Percentiles rank a stretch among this genome's conserved stretches.
Conservation (phyloP, 129 eudicot species). For the Smallanthus sonchifolius region DNA sequence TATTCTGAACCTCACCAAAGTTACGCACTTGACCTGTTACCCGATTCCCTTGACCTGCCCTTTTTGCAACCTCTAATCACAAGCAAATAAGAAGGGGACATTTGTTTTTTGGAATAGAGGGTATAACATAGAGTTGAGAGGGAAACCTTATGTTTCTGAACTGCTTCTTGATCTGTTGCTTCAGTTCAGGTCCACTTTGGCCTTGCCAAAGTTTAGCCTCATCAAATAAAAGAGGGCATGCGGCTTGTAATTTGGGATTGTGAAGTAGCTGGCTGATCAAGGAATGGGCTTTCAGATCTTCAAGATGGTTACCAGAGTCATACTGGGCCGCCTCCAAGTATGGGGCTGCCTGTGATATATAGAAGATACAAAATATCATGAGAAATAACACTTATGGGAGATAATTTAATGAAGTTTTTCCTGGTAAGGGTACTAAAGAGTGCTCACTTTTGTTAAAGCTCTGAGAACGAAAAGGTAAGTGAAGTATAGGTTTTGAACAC, state of each 20-base stretch:
- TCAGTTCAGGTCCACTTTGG: constrained; percentile 85
- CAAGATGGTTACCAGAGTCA: constrained; percentile 77
- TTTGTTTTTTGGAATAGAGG: not conserved
- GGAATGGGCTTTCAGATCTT: constrained; percentile 86
- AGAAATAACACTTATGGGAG: not conserved
- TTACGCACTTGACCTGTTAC: not conserved
- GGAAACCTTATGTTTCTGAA: constrained; percentile 77
- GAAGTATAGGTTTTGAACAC: constrained; percentile 84
- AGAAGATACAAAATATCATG: constrained; percentile 5
- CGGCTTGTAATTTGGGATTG: constrained; percentile 76
- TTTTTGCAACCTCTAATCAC: not conserved
- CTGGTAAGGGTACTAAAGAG: not conserved
- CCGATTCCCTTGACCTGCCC: not conserved
- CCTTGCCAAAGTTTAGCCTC: constrained; percentile 97
- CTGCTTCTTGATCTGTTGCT: constrained; percentile 81
- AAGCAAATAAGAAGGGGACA: not conserved
- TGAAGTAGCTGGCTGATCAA: constrained; percentile 64
- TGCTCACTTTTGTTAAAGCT: constrained; percentile 88
- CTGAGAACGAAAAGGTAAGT: constrained; percentile 88
- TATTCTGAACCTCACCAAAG: not conserved
- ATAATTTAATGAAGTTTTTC: not conserved
- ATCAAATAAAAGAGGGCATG: constrained; percentile 94
- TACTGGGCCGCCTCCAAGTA: constrained; percentile 91
- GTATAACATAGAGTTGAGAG: not conserved
- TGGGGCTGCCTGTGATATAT: constrained; percentile 57